Percentiles rank a stretch among this genome's conserved stretches.
Conservation (phyloP, 305 asterid genomes). For the Fraxinus sp. region DNA sequence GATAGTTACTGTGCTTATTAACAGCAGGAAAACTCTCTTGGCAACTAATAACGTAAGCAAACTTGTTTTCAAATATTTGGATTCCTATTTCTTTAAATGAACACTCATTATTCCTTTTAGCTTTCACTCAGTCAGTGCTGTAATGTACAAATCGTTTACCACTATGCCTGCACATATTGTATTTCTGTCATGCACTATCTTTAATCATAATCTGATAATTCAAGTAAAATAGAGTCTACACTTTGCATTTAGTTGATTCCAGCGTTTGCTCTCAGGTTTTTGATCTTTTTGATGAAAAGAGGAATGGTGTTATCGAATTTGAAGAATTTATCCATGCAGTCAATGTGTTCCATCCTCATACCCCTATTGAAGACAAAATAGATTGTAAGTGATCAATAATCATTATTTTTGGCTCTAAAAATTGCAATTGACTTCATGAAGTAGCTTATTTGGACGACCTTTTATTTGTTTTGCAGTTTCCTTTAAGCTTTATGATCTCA, state of each 20-base stretch:
- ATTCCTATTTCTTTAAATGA: not conserved
- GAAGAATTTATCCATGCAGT: slow-evolving; percentile 75
- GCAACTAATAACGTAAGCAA: not conserved
- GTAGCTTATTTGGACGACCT: slow-evolving; percentile 17
- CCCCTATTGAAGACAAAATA: slow-evolving; percentile 67
- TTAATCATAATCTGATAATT: not conserved
- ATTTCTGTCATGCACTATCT: not conserved
- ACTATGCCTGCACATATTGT: not conserved
- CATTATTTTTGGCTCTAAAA: not conserved
- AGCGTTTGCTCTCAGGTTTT: slow-evolving; percentile 52
- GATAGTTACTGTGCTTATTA: not conserved
- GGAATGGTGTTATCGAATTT: slow-evolving; percentile 73
- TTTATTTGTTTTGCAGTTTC: slow-evolving; percentile 59
- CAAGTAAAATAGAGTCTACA: slow-evolving; percentile 12
- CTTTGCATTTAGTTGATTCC: not conserved
- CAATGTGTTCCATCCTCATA: slow-evolving; percentile 67
- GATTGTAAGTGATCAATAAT: slow-evolving; percentile 45
- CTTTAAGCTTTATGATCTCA: slow-evolving; percentile 80
- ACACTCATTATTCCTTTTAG: not conserved
- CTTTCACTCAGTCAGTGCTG: not conserved
- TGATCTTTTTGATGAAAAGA: slow-evolving; percentile 74
- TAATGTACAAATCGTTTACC: not conserved
- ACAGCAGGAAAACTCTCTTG: not conserved
- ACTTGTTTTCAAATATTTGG: not conserved
- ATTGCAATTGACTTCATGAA: not conserved